Evolutionary conservation across 2,329 filamentous ascomycete genomes (phyloP).

Genomic region (Hypoxylon sp.): DNA sequence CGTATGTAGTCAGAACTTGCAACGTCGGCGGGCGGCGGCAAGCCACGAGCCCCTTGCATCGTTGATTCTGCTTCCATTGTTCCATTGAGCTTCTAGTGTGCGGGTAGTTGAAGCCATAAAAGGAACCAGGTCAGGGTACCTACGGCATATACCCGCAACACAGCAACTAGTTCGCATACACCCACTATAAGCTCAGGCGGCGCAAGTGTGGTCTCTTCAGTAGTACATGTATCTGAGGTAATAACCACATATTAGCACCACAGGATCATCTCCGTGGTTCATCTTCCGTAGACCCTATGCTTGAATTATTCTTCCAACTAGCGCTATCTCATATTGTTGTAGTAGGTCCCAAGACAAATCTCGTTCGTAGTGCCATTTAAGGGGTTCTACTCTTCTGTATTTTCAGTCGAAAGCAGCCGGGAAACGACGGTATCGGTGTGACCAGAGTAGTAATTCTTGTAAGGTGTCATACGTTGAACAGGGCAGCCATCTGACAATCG

Average conservation of each 20-base stretch:
- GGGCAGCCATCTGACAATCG: slow-evolving; percentile 17
- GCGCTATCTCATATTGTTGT: not conserved
- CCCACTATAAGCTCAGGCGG: not conserved
- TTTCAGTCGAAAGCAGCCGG: slow-evolving; percentile 15
- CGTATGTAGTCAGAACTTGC: slow-evolving; percentile 39
- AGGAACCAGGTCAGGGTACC: slow-evolving; percentile 21
- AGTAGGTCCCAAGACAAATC: not conserved
- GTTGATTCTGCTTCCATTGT: slow-evolving; percentile 37
- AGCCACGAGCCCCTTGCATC: slow-evolving; percentile 48
- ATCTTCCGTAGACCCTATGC: not conserved
- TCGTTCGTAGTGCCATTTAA: not conserved
- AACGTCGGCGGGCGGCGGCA: slow-evolving; percentile 43
- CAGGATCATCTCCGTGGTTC: not conserved
- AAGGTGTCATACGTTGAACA: slow-evolving; percentile 40
- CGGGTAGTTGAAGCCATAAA: slow-evolving; percentile 37
- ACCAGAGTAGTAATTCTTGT: slow-evolving; percentile 24
- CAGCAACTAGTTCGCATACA: slow-evolving; percentile 10
- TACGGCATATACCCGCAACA: slow-evolving; percentile 35
- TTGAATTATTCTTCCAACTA: not conserved
- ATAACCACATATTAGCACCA: slow-evolving; percentile 11
- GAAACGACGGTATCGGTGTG: slow-evolving; percentile 33
- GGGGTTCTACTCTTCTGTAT: no score
- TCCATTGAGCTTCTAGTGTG: slow-evolving; percentile 46
- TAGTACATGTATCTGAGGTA: not conserved
- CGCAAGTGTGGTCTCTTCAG: not conserved